Base-by-base conservation (phyloP, 2,329 filamentous ascomycete species). In the Epicoccum sorghinum region DNA sequence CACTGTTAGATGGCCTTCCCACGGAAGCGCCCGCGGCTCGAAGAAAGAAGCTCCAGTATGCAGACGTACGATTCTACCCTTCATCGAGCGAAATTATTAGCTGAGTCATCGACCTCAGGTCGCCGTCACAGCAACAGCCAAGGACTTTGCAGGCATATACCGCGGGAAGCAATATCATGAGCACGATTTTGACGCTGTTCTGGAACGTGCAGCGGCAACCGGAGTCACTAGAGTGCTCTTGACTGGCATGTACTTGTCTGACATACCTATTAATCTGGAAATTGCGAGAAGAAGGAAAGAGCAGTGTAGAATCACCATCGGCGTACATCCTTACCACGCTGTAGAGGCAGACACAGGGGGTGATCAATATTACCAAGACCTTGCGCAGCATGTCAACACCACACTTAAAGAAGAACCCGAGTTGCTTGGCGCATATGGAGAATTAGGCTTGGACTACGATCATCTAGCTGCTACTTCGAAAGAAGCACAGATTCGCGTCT, bases 281-380 rank as follows among this genome's bases (percentile, higher is more conserved):
- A 61, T 72, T 9, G 69, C 67, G 4, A 57, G 50, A 8, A 45
- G 38, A 24, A 47, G 57, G n/a, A 61, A 61, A 22, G 36, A 58
- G 7, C 63, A 66, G 33, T 80, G 79, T 55, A 77, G 70, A 9
- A 65, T 80, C 51, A 82, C 80, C 1, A 70, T 82, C 8, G 80
- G 81, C 1, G 72, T 82, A 3, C 81, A 83, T 52, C 80, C 80
- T 0, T 83, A 83, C 50, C 78, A 83, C 42, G 80, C 79, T 0
- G 62, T 62, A 0, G 79, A 82, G 51, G 75, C 79, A 1, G 77
- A 78, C 6, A 64, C 55, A 0, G 59, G 53, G 47, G 64, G 54
- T 4, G 64, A 72, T 14, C 51, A 47, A 0, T 67, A 76, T 4
- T 64, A 76, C 2, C 29, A 51, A 0, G 45, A 70, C 1, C 56